Evolutionary conservation across 768 basidiomycete species (phyloP).

Genomic region (Mycena rebaudengoi): DNA sequence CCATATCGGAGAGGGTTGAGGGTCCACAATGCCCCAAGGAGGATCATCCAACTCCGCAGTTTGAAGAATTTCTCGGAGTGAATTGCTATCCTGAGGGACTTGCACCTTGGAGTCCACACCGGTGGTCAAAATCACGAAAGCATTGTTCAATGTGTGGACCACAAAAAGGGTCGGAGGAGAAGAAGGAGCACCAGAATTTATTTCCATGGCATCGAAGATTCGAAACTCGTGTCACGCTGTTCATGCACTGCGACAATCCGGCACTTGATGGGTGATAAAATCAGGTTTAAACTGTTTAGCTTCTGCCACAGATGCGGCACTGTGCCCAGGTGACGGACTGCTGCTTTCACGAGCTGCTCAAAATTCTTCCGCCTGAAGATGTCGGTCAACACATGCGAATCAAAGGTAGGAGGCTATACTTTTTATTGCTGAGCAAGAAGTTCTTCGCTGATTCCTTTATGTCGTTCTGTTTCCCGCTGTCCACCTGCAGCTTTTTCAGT

Average conservation of each 20-base stretch:
- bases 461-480: not conserved
- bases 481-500: not conserved
- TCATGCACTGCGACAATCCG: not conserved
- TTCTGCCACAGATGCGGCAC: not conserved
- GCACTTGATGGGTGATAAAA: not conserved
- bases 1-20: not conserved
- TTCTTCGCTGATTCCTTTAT: not conserved
- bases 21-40: not conserved
- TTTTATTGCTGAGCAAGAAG: not conserved
- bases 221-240: not conserved
- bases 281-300: not conserved
- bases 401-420: not conserved
- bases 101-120: not conserved
- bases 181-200: not conserved
- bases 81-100: not conserved
- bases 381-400: not conserved
- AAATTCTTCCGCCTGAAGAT: not conserved
- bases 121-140: not conserved
- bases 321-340: not conserved
- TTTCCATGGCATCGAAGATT: not conserved
- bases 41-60: not conserved
- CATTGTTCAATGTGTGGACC: not conserved
- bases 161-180: not conserved
- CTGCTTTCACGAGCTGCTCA: not conserved
- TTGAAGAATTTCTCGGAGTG: not conserved